These are phyloP conservation scores for Agaricus subrufescens DNA, from an alignment of 768 basidiomycete genomes.

Conservation along the genomic window DNA sequence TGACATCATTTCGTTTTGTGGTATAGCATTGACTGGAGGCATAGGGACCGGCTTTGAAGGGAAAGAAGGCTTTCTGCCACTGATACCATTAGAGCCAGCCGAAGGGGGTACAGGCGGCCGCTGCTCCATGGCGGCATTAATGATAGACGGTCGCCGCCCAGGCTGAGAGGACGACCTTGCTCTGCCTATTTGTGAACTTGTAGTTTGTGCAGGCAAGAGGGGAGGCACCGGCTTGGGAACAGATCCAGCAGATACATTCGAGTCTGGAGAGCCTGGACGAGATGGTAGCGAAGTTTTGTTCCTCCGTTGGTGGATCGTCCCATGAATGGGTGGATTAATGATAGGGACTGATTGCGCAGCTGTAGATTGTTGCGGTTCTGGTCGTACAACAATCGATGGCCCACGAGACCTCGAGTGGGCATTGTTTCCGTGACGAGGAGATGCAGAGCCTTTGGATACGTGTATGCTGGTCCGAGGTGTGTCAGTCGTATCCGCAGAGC, in stretches of 20 bases:
- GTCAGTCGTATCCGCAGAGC: slow-evolving; percentile 21
- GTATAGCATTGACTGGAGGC: slow-evolving; percentile 30
- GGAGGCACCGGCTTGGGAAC: slow-evolving; percentile 25
- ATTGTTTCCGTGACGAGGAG: slow-evolving; percentile 43
- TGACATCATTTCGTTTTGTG: slow-evolving; percentile 21
- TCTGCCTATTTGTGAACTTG: slow-evolving; percentile 35
- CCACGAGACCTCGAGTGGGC: slow-evolving; percentile 51
- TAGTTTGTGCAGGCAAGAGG: slow-evolving; percentile 35
- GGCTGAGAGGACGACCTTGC: slow-evolving; percentile 75
- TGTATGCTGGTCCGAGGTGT: slow-evolving; percentile 28
- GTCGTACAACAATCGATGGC: slow-evolving; percentile 42
- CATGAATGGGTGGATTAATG: slow-evolving; percentile 59
- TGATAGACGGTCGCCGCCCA: slow-evolving; percentile 59
- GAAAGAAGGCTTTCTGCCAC: slow-evolving; percentile 50
- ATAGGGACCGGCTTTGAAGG: neutral
- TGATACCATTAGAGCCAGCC: slow-evolving; percentile 27
- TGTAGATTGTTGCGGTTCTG: slow-evolving; percentile 27
- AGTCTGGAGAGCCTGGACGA: slow-evolving; percentile 50
- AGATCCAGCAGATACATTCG: slow-evolving; percentile 39
- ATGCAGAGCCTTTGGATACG: slow-evolving; percentile 36
- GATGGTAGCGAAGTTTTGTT: slow-evolving; percentile 56
- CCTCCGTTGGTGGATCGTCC: slow-evolving; percentile 67
- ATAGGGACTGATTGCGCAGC: slow-evolving; percentile 22
- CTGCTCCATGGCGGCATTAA: slow-evolving; percentile 39
- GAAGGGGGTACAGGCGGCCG: slow-evolving; percentile 48